Percentiles rank a stretch among this genome's conserved stretches.
phyloP scores from a whole-genome alignment of 306 rosid species.

The Acacia confusa region DNA sequence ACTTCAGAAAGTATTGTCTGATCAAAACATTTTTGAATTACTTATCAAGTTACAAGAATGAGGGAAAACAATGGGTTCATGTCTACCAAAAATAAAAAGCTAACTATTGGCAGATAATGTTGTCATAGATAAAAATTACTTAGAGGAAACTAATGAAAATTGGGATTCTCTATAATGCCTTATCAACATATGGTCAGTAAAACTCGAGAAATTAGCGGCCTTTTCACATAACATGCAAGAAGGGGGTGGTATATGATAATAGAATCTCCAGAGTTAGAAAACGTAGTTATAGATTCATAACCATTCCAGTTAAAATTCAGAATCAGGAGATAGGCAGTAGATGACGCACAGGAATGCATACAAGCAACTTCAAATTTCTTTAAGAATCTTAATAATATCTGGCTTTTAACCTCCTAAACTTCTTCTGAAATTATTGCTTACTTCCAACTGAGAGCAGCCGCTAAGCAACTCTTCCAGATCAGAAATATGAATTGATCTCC shows the following conservation, averaged over 20 bases:
- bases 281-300: not conserved
- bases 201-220: not conserved
- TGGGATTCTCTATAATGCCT: not conserved
- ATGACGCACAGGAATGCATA: constrained; percentile 1
- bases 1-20: not conserved
- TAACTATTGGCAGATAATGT: not conserved
- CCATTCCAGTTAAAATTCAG: not conserved
- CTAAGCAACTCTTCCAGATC: constrained; percentile 85
- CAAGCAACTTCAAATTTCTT: not conserved
- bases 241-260: not conserved
- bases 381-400: not conserved
- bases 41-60: not conserved
- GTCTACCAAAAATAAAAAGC: not conserved
- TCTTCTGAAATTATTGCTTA: constrained; percentile 47
- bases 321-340: not conserved
- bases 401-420: not conserved
- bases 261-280: not conserved
- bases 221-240: constrained; percentile 14
- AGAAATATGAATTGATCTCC: constrained; percentile 72
- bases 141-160: not conserved
- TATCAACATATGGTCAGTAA: not conserved
- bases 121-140: not conserved
- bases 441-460: constrained; percentile 87
- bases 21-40: not conserved
- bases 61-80: not conserved